A percentile compares a stretch with the other conserved stretches of the same genome.
These are phyloP conservation scores for Adiantum capillusveneris DNA, from an alignment of 75 land plant species.

Conservation along the genomic window DNA sequence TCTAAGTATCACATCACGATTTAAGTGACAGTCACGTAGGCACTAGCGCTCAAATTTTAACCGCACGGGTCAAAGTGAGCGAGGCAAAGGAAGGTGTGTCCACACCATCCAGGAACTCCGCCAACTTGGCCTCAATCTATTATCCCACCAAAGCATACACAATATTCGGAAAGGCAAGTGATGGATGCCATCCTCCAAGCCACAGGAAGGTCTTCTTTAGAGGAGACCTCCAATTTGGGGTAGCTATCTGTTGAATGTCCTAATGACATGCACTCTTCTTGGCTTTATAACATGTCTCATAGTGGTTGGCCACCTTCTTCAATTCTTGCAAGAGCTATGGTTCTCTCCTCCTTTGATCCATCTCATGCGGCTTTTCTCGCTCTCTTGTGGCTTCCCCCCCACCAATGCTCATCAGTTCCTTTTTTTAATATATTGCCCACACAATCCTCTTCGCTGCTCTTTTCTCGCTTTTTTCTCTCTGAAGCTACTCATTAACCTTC, in stretches of 20 bases:
- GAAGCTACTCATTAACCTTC: no score
- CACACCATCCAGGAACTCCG: conserved; percentile 30
- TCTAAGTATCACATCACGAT: no score
- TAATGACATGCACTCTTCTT: conserved; percentile 7
- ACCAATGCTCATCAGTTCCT: no score
- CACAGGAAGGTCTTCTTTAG: conserved; percentile 55
- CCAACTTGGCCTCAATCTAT: conserved; percentile 36
- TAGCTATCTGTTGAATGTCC: conserved; percentile 4
- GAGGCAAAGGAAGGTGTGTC: conserved; percentile 38
- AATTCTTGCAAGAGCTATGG: background rate
- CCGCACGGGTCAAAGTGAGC: conserved; percentile 31
- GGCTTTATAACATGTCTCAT: conserved; percentile 12
- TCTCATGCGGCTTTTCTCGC: no score
- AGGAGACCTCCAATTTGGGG: conserved; percentile 40
- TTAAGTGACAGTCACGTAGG: no score
- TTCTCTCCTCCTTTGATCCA: no score
- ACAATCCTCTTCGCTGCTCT: no score
- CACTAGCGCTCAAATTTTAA: no score
- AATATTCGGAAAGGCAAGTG: conserved; percentile 50
- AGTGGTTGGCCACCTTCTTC: conserved; percentile 6
- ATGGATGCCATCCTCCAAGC: conserved; percentile 71
- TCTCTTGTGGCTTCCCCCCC: no score
- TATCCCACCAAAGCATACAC: conserved; percentile 45
- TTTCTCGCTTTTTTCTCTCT: no score
- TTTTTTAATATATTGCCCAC: no score